These are phyloP conservation scores for Nicotiana tomentosiformis DNA, from an alignment of 257 asterid genomes.

Conservation along the genomic window DNA sequence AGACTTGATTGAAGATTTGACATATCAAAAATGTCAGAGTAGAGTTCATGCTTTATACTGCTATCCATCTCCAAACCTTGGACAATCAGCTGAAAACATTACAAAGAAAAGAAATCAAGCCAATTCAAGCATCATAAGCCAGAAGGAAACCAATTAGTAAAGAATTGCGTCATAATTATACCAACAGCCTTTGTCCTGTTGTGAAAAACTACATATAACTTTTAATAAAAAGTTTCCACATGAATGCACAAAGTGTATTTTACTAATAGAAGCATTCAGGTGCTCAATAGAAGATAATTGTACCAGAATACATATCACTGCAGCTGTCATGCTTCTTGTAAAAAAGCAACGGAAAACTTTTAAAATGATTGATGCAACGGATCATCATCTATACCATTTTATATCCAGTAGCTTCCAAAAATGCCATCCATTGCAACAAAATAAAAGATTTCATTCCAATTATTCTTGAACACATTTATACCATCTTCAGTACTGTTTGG, in stretches of 20 bases:
- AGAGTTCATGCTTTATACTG: constrained; percentile 2
- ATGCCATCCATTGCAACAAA: too few relatives aligned
- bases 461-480: too few relatives aligned
- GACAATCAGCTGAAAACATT: background rate
- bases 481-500: too few relatives aligned
- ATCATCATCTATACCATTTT: too few relatives aligned
- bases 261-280: background rate
- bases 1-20: constrained; percentile 8
- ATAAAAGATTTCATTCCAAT: too few relatives aligned
- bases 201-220: background rate
- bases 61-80: constrained; percentile 1
- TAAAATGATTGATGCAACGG: too few relatives aligned
- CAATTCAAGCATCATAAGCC: constrained; percentile 4
- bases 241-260: background rate
- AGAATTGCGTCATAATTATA: background rate
- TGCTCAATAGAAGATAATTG: background rate
- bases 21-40: background rate
- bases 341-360: too few relatives aligned
- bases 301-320: background rate
- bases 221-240: background rate
- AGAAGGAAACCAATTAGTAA: background rate
- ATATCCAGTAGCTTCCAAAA: too few relatives aligned
- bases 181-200: background rate
- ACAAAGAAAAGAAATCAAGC: background rate
- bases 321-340: too few relatives aligned